Evolutionary conservation across 2,329 filamentous ascomycete species (phyloP), one percentile per base, ranked within the genome.

Genomic region (Cryoendolithus antarcticus): DNA sequence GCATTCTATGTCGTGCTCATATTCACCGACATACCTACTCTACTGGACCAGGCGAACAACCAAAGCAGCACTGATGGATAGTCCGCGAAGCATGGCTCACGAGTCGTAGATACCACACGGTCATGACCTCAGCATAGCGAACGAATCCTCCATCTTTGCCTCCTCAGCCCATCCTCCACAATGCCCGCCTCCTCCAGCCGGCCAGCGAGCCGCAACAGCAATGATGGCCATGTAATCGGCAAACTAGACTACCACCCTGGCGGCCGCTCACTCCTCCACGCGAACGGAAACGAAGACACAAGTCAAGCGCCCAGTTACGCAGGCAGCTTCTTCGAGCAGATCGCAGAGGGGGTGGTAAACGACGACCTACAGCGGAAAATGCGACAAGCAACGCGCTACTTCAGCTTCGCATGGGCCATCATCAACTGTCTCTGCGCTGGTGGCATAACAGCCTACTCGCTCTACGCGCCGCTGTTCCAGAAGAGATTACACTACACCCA

Each of bases 401-500:
- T 67, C 42, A 74, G 71, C 56, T 80, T 80, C 55, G 60, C 59
- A 24, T 77, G 71, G 70, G 75, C 74, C 29, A 64, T 79, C 39
- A 56, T 79, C 43, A 74, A 67, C 54, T 77, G 74, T 50, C 72
- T 95, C 27, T 91, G 84, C 58, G 89, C 86, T 24, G 91, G 89
- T 45, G 93, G 85, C 53, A 85, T 96, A 54, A 86, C 86, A 36
- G 83, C 86, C 35, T 98, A 91, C 66, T 94, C 86, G 29, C 76
- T 98, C 27, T 98, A 96, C 59, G 91, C 83, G 6, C 88, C 85
- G 49, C 71, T 93, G 35, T 86, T 98, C 64, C 85, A 94, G 60
- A 80, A 81, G 40, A 78, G 80, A 33, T 71, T 98, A 37, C 81
- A 78, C 55, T 98, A 96, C 63, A 81, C 79, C 3, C 91, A 98